A percentile compares a stretch with the other conserved stretches of the same genome.
phyloP scores from a whole-genome alignment of 2,329 filamentous ascomycete genomes.

The Hypoxylon rubiginosum region DNA sequence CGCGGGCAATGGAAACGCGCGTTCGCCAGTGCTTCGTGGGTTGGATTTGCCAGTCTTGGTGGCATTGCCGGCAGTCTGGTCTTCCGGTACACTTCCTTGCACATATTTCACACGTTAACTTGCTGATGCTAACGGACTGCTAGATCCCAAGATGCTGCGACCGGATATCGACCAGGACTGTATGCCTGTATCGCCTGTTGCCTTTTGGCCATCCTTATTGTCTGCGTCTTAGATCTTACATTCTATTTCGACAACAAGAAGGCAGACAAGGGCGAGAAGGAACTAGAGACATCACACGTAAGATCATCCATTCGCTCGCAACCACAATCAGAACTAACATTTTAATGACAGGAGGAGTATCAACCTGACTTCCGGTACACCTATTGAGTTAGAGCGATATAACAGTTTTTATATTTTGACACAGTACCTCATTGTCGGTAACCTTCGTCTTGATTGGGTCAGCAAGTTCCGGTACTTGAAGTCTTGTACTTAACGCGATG shows the following conservation, averaged over 20 bases:
- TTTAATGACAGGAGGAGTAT: constrained; percentile 52
- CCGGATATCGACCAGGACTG: constrained; percentile 66
- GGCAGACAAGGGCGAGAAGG: constrained; percentile 67
- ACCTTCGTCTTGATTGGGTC: background rate
- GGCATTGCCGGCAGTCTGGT: constrained; percentile 82
- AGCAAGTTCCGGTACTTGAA: no score
- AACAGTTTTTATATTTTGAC: background rate
- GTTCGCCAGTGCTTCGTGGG: constrained; percentile 80
- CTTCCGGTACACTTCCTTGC: constrained; percentile 63
- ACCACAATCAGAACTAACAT: constrained; percentile 16
- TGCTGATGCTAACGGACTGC: constrained; percentile 6
- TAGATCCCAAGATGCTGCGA: constrained; percentile 62
- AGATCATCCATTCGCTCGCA: constrained; percentile 46
- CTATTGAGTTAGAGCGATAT: constrained; percentile 44
- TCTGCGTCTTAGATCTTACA: constrained; percentile 56
- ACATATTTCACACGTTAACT: background rate
- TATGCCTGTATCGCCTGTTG: constrained; percentile 68
- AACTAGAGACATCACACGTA: constrained; percentile 65
- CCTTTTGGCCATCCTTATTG: constrained; percentile 61
- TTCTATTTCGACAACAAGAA: constrained; percentile 62
- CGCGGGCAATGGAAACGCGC: constrained; percentile 91
- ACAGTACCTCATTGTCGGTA: background rate
- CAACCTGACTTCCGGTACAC: constrained; percentile 60
- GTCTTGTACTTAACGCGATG: no score
- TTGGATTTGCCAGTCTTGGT: constrained; percentile 82